Percentiles rank a stretch among this genome's conserved stretches.
Conservation (phyloP, 768 basidiomycete species). For the Pulveroboletus ravenelii region DNA sequence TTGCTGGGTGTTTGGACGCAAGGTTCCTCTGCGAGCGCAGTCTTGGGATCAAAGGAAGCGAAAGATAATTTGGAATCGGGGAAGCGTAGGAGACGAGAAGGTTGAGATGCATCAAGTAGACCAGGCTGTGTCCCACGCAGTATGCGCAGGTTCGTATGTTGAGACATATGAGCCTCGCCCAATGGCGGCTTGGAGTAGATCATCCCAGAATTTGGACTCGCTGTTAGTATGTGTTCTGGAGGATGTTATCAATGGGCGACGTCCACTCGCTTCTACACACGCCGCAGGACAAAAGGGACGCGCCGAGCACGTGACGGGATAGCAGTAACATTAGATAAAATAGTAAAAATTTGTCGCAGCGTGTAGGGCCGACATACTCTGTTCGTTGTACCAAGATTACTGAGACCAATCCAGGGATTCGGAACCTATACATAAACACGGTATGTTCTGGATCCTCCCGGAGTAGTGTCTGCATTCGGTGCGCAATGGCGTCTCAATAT, state of each 20-base stretch:
- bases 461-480: no score
- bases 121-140: conserved; percentile 53
- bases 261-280: neutral
- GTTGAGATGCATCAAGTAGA: conserved; percentile 58
- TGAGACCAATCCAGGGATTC: no score
- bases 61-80: conserved; percentile 61
- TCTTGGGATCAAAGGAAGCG: conserved; percentile 67
- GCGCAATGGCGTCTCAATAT: no score
- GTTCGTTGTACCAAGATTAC: no score
- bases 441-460: no score
- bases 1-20: conserved; percentile 40
- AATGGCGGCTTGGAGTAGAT: neutral
- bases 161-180: conserved; percentile 6
- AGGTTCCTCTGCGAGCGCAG: conserved; percentile 45
- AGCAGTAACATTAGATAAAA: no score
- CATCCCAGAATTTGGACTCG: conserved; percentile 7
- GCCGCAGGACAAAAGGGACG: conserved; percentile 5
- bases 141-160: conserved; percentile 9
- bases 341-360: no score
- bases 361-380: no score
- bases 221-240: neutral
- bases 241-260: no score
- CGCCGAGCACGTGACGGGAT: conserved; percentile 14
- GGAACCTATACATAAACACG: no score
- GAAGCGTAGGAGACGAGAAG: conserved; percentile 54